Base-by-base conservation (phyloP, 202 grass and related monocot genomes). In the Thinopyrum obtusiflorum region DNA sequence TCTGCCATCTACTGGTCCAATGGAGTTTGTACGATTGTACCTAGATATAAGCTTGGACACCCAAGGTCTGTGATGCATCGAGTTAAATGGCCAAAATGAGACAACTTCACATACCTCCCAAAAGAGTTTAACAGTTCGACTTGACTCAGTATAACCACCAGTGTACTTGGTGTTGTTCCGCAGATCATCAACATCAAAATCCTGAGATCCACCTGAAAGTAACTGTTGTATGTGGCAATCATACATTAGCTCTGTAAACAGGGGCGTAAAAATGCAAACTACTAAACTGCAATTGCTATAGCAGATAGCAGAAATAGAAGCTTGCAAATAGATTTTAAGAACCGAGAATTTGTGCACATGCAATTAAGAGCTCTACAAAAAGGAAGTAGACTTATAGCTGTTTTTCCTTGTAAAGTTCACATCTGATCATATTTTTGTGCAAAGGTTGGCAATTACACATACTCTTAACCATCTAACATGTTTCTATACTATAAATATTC, bases 161-260 rank as follows among this genome's bases (percentile, higher is more conserved):
- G 93, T 95, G 75, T 98, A 98, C 72, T 98, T 98, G 40, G 93
- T 98, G 57, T 94, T 93, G 86, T 84, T 90, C 86, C 87, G 88
- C 77, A 98, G 82, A 94, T 98, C 96, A 73, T 89, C 89, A 6
- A 95, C 88, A 61, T 95, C 90, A 83, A 98, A 94, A 89, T 95
- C 96, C 71, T 91, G 83, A 18, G 80, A 89, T 61, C 93, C 96
- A 1, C 96, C 96, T 88, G 93, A 98, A 82, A 98, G 93, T 82
- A 98, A 88, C 96, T 98, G 89, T 65, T 98, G 89, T 61, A 87
- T 31, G 28, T 51, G 76, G 76, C 17, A 71, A 80, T 61, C 32
- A 91, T 35, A 39, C 35, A 80, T 78, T 80, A 86, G 76, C 71
- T 68, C n/a, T 71, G 25, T 80, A 83, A 36, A 60, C 11, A 29